Base-by-base conservation (phyloP, 331 rosid genomes). In the Quercus lobata region DNA sequence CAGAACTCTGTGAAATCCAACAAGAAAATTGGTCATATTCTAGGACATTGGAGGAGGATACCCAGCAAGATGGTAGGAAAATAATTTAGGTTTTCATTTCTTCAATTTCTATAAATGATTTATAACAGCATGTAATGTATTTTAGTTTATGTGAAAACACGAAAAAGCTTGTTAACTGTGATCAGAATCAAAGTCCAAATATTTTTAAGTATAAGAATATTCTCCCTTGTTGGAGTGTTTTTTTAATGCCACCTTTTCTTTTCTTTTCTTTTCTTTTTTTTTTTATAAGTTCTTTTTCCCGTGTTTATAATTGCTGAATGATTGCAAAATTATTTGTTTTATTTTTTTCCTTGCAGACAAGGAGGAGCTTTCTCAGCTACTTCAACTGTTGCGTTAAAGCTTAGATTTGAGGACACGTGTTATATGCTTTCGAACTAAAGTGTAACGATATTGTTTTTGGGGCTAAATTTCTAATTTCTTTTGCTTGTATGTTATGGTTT, bases 371-470 rank as follows among this genome's bases (percentile, higher is more conserved):
- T 82, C 75, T 95, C 87, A 89, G 98, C 86, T 95, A 80, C 86
- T 95, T 95, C 92, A 94, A 84, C 83, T 95, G 98, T 74, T 95
- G 97, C 56, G 92, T 84, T 85, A 94, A 84, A 77, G 97, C 93
- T 37, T 94, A 76, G 18, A 9, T 44, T 24, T 30, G 75, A 54
- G 81, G 19, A 57, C 37, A 18, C 35, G 9, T 11, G 16, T 32
- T 22, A 34, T 16, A 46, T 30, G 72, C 35, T 35, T 32, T 34
- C 35, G 52, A 35, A 35, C 17, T 18, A 2, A 0, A 35, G 52
- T 14, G 21, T 68, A 1, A 35, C 10, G 72, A 15, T 62, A 32
- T 65, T 68, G 53, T 19, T 34, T 68, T 34, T 14, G 27, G 9
- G 10, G 22, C 4, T 41, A 41, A 41, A 41, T 41, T 41, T 41